phyloP scores from a whole-genome alignment of 2,329 filamentous ascomycete species.

The Penicillium italicum region DNA sequence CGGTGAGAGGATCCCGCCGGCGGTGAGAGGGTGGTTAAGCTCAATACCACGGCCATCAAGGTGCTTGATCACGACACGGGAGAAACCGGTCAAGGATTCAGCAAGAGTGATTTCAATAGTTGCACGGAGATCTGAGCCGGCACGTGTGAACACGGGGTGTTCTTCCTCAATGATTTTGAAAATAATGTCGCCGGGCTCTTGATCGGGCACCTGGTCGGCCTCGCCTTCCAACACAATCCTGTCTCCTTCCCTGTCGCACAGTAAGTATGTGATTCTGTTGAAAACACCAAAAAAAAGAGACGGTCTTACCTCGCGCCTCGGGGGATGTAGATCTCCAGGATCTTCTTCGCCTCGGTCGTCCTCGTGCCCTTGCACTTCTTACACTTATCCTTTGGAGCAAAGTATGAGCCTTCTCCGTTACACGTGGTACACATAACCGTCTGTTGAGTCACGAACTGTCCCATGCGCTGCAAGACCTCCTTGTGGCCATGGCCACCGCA shows the following conservation, averaged over 20 bases:
- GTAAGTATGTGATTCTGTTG: slow-evolving; percentile 3
- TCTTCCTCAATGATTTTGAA: slow-evolving; percentile 80
- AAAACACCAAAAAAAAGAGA: neutral
- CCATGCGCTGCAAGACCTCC: slow-evolving; percentile 75
- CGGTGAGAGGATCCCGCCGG: slow-evolving; percentile 77
- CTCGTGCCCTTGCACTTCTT: slow-evolving; percentile 97
- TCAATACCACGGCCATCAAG: slow-evolving; percentile 89
- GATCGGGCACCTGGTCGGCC: slow-evolving; percentile 85
- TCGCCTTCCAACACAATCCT: slow-evolving; percentile 87
- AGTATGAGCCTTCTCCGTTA: slow-evolving; percentile 77
- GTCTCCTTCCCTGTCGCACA: slow-evolving; percentile 64
- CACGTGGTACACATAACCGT: slow-evolving; percentile 78
- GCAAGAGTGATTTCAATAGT: slow-evolving; percentile 75
- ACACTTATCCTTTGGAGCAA: slow-evolving; percentile 95
- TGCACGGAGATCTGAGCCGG: slow-evolving; percentile 78
- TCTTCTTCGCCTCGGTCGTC: slow-evolving; percentile 83
- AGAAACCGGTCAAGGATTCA: slow-evolving; percentile 85
- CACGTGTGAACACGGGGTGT: slow-evolving; percentile 77
- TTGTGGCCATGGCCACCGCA: slow-evolving; percentile 78
- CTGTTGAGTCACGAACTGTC: slow-evolving; percentile 79
- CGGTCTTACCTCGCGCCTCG: slow-evolving; percentile 64
- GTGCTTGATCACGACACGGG: slow-evolving; percentile 83
- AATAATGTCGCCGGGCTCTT: slow-evolving; percentile 87
- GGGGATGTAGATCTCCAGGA: slow-evolving; percentile 93
- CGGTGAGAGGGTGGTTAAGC: slow-evolving; percentile 68